Evolutionary conservation across 352 stramenopile species (phyloP).

Genomic region (Globisporangium nunn): DNA sequence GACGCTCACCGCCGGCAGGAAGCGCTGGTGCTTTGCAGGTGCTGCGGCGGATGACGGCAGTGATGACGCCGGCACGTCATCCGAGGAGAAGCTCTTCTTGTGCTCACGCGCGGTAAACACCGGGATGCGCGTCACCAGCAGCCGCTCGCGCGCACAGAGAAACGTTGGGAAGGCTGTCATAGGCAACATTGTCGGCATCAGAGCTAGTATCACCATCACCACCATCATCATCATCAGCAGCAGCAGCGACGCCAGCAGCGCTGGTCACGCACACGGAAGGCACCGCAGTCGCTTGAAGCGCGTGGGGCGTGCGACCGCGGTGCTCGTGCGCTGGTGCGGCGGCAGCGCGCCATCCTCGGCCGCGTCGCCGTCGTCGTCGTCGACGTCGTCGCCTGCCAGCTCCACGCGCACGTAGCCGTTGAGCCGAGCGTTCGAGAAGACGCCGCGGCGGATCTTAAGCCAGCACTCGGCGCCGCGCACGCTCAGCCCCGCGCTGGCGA

Average conservation of each 20-base stretch:
- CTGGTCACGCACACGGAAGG: slow-evolving; percentile 36
- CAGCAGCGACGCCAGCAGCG: too few species aligned
- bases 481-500: slow-evolving; percentile 45
- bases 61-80: slow-evolving; percentile 11
- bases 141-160: slow-evolving; percentile 38
- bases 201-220: too few species aligned
- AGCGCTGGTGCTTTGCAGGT: slow-evolving; percentile 20
- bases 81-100: slow-evolving; percentile 9
- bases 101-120: slow-evolving; percentile 26
- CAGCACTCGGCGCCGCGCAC: slow-evolving; percentile 58
- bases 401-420: slow-evolving; percentile 69
- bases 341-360: slow-evolving; percentile 9
- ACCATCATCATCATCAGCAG: too few species aligned
- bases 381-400: slow-evolving; percentile 26
- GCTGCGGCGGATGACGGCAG: slow-evolving; percentile 8
- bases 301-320: slow-evolving; percentile 14
- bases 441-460: slow-evolving; percentile 72
- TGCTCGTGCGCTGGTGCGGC: slow-evolving; percentile 19
- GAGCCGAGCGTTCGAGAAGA: slow-evolving; percentile 63
- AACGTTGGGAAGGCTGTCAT: slow-evolving; percentile 55
- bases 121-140: slow-evolving; percentile 42
- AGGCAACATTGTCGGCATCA: neutral
- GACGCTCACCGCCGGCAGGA: slow-evolving; percentile 54
- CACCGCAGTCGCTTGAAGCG: slow-evolving; percentile 45
- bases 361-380: slow-evolving; percentile 13